phyloP scores from a whole-genome alignment of 2,329 filamentous ascomycete genomes.

The Colletotrichum nymphaeae region DNA sequence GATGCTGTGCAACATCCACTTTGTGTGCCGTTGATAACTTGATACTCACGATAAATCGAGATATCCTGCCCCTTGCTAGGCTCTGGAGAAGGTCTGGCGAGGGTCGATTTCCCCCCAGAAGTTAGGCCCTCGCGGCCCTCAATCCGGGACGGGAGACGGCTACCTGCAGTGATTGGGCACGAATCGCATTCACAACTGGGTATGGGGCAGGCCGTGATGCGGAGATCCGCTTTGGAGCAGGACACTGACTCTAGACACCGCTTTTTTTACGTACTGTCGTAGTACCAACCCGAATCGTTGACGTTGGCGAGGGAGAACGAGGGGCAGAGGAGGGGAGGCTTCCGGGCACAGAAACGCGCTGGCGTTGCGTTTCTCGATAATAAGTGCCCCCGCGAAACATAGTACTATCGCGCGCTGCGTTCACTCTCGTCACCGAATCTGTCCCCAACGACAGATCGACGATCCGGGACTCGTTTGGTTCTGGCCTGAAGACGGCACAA shows the following conservation, averaged over 20 bases:
- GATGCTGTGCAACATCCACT: constrained; percentile 16
- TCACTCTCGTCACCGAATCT: neutral
- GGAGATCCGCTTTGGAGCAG: constrained; percentile 26
- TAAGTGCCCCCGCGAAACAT: neutral
- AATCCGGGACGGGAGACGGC: neutral
- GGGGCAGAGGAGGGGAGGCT: neutral
- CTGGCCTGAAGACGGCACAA: constrained; percentile 9
- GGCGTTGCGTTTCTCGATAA: neutral
- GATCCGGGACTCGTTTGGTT: neutral
- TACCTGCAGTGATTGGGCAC: constrained; percentile 9
- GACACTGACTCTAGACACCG: constrained; percentile 29
- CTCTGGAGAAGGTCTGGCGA: neutral
- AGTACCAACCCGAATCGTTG: neutral
- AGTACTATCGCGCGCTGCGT: neutral
- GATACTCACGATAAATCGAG: neutral
- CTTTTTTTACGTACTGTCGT: constrained; percentile 17
- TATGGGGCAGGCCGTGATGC: constrained; percentile 1
- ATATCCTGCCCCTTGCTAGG: neutral
- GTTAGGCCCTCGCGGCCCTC: constrained; percentile 1
- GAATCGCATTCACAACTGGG: neutral
- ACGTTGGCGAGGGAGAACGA: neutral
- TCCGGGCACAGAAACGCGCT: neutral
- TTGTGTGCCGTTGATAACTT: neutral
- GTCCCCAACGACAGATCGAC: neutral
- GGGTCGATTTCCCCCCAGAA: neutral